Evolutionary conservation across 2,329 filamentous ascomycete genomes (phyloP), one percentile per base, ranked within the genome.

Genomic region (Aspergillus phoenicis): DNA sequence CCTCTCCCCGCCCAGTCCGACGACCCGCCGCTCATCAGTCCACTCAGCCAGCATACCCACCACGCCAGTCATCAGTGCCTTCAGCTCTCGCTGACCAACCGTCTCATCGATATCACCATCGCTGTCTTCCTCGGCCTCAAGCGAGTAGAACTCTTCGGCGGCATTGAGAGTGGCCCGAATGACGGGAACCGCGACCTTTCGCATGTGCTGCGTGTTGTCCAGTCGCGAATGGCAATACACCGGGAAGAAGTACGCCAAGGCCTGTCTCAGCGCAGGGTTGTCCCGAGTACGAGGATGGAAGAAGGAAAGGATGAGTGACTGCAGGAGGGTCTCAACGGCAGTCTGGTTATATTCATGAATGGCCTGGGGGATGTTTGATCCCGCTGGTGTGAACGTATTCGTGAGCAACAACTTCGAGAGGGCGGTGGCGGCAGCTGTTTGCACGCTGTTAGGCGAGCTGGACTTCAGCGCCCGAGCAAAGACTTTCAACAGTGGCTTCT

Each of bases 161-260:
- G 83, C 77, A 41, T 82, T 78, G 57, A 84, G 71, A 0, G 97
- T 84, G 11, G 89, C 86, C 64, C 92, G 89, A 8, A 98, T 80
- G 0, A 92, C 87, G 26, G 89, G 85, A 2, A 94, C 84, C 0
- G 90, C 86, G 20, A 97, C 85, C 17, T 82, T 79, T 6, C 87
- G 86, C 90, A 98, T 93, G 36, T 92, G 84, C 28, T 89, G 85
- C 64, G 95, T 93, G 70, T 97, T 97, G 64, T 91, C 89, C 4
- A 88, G 77, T 3, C 91, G 85, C 7, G 90, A 93, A 76, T 94
- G 96, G 75, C 91, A 95, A 80, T 96, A 98, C 0, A 97, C 93
- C 0, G 94, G 94, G 38, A 98, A 81, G 83, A 97, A 97, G 77
- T 98, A 98, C 66, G 91, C 92, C 57, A 98, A 82, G 0, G 91